A percentile compares a stretch with the other conserved stretches of the same genome.
Evolutionary conservation across 345 rosid genomes (phyloP).

Genomic region (Ricinus communis): DNA sequence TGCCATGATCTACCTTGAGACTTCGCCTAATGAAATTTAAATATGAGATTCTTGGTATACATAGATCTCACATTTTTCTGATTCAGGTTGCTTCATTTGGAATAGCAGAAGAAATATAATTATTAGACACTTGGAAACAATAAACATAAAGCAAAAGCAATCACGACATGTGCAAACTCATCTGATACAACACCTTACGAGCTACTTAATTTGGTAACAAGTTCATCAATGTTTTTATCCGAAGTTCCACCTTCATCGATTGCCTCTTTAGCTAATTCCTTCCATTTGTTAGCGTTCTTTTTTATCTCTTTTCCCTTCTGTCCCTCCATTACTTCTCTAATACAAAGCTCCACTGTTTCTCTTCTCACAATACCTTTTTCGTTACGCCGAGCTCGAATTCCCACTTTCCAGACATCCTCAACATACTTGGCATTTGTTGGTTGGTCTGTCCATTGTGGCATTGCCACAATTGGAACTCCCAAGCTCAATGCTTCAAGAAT

Average conservation of each 20-base stretch:
- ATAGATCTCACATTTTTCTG: too few relatives aligned
- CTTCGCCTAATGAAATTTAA: too few relatives aligned
- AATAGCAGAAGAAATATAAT: too few relatives aligned
- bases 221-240: slow-evolving; percentile 34
- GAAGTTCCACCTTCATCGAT: slow-evolving; percentile 34
- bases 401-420: slow-evolving; percentile 43
- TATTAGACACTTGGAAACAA: too few relatives aligned
- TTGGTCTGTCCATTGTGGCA: slow-evolving; percentile 52
- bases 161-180: too few relatives aligned
- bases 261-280: slow-evolving; percentile 28
- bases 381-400: slow-evolving; percentile 23
- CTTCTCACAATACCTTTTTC: slow-evolving; percentile 26
- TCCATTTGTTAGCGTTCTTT: slow-evolving; percentile 38
- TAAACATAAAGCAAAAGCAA: too few relatives aligned
- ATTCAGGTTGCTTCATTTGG: too few relatives aligned
- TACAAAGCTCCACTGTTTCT: slow-evolving; percentile 21
- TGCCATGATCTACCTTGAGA: too few relatives aligned
- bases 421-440: slow-evolving; percentile 37
- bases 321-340: slow-evolving; percentile 33
- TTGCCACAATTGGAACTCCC: slow-evolving; percentile 44
- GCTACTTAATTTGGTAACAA: not conserved
- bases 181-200: not conserved
- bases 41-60: too few relatives aligned
- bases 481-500: slow-evolving; percentile 41
- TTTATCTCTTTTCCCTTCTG: slow-evolving; percentile 32